Percentiles rank a stretch among this genome's conserved stretches.
phyloP scores from a whole-genome alignment of 106 monocot species.

The Allium sativum region DNA sequence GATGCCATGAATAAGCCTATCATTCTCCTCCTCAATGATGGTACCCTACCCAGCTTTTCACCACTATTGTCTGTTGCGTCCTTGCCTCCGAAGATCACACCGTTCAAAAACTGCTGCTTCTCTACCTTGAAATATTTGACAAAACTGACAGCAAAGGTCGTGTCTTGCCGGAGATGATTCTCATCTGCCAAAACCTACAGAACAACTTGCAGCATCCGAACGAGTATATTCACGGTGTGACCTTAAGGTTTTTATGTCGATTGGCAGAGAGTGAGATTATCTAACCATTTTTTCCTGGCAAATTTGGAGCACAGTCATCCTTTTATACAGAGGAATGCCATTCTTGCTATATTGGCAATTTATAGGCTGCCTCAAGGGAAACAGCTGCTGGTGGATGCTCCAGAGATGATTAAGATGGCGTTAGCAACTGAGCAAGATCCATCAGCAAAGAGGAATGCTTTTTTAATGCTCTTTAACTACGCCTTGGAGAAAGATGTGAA shows the following conservation, averaged over 20 bases:
- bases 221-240: conserved; percentile 68
- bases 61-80: conserved; percentile 67
- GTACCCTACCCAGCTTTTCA: conserved; percentile 60
- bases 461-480: conserved; percentile 75
- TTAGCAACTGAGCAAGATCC: conserved; percentile 60
- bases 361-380: conserved; percentile 56
- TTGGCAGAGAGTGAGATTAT: conserved; percentile 54
- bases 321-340: conserved; percentile 37
- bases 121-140: conserved; percentile 72
- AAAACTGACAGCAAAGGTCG: conserved; percentile 48
- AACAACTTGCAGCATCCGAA: conserved; percentile 74
- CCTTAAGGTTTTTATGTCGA: conserved; percentile 66
- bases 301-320: conserved; percentile 61
- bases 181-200: conserved; percentile 65
- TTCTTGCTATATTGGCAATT: conserved; percentile 47
- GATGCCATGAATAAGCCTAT: conserved; percentile 71
- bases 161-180: conserved; percentile 72
- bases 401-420: conserved; percentile 56
- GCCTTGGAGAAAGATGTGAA: conserved; percentile 64
- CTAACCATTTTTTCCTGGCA: conserved; percentile 52
- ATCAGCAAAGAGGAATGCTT: conserved; percentile 63
- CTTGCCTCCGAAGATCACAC: conserved; percentile 75
- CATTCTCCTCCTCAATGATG: conserved; percentile 66
- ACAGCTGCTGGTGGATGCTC: conserved; percentile 48
- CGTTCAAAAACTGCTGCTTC: conserved; percentile 69